Percentiles rank a stretch among this genome's conserved stretches.
phyloP scores from a whole-genome alignment of 441 rosid species.

The Populus hybrid region DNA sequence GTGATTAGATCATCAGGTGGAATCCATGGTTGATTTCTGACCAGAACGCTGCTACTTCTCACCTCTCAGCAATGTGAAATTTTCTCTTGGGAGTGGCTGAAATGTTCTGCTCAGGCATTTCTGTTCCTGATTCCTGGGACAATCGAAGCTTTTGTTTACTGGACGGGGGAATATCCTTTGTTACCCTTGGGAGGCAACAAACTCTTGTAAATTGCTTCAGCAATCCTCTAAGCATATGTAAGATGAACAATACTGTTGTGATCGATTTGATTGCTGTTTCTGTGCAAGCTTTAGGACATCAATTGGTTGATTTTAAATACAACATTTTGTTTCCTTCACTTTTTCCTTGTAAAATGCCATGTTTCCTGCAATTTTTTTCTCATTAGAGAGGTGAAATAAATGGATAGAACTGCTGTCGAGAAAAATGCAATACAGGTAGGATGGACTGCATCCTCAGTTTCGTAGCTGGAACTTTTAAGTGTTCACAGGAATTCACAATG shows the following conservation, averaged over 20 bases:
- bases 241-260: background rate
- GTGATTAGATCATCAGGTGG: slow-evolving; percentile 11
- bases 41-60: background rate
- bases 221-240: background rate
- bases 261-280: background rate
- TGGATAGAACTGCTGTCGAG: background rate
- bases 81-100: background rate
- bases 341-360: too few species aligned
- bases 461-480: too few species aligned
- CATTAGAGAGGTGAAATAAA: background rate
- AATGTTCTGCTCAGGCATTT: background rate
- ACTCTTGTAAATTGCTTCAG: background rate
- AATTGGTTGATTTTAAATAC: background rate
- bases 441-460: too few species aligned
- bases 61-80: background rate
- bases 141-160: background rate
- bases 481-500: too few species aligned
- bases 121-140: background rate
- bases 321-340: background rate
- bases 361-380: background rate
- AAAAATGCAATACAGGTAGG: background rate
- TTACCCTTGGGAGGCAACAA: background rate
- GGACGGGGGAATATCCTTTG: background rate
- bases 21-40: background rate
- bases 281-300: background rate